Evolutionary conservation across 2,329 filamentous ascomycete genomes (phyloP), one percentile per base, ranked within the genome.

Genomic region (Colletotrichum tabaci): DNA sequence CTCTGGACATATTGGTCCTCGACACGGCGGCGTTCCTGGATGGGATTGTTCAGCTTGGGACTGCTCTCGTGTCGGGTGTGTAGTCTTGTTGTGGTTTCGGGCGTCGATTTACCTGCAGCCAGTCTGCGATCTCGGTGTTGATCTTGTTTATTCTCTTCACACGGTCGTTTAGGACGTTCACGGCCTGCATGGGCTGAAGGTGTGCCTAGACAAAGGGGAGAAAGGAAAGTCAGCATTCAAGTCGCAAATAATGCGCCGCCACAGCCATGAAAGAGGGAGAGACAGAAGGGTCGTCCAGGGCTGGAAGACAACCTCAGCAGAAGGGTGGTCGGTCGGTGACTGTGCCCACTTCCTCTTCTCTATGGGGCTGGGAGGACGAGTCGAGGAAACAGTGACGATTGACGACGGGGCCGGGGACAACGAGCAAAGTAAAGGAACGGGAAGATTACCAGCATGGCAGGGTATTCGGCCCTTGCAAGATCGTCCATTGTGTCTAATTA

Each of bases 101-200:
- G 66, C 60, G 42, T 38, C 67, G 62, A 75, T 84, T 83, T 90
- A 98, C 95, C 92, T 96, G 93, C 74, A 99, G 89, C 94, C 96
- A 99, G 84, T 98, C 96, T 81, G 96, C 96, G 78, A 99, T 94
- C 80, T 98, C 94, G 76, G 87, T 84, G 83, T 99, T 98, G 84
- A 97, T 85, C 82, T 92, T 94, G 77, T 89, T 90, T 80, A 98
- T 96, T 82, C 94, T 90, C 82, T 93, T 93, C 77, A 98, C 90
- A 78, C 96, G 94, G 77, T 98, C 95, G 82, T 92, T 93, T 77
- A 98, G 89, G 71, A 94, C 89, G 66, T 90, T 88, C 49, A 95
- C 93, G 72, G 96, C 95, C 84, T 96, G 94, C 76, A 85, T 85
- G 35, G 96, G 96, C 82, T 94, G 91, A 77, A 99, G 88, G 78